Base-by-base conservation (phyloP, 2,329 filamentous ascomycete species). In the Monosporascus sp. region DNA sequence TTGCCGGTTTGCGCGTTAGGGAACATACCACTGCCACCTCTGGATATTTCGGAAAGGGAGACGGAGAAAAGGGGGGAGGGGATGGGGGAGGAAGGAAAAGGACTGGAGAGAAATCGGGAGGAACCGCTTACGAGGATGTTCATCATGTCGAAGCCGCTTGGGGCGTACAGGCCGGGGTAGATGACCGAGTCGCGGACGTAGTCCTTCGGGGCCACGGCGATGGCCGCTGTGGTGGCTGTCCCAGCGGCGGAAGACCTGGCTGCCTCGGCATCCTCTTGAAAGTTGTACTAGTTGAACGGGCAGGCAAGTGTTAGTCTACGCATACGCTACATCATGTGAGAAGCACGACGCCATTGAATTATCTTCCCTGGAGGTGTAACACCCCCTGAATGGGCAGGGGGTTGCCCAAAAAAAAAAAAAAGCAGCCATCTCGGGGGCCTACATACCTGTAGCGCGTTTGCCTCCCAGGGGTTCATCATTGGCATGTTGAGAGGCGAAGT, bases 71-170 rank as follows among this genome's bases (percentile, higher is more conserved):
- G 19, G 20, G n/a, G 41, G 5, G 11, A 19, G 11, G 43, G 14
- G 4, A 5, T 17, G 16, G 22, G 24, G 22, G 20, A 17, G 11
- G 3, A 3, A 27, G n/a, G 26, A 24, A 44, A 17, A 27, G n/a
- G 26, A 19, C 50, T 41, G 16, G 43, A 40, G 40, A 49, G 37
- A 37, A 40, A 27, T 24, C 2, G n/a, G 9, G 9, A 11, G 26
- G 7, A 9, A 17, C 38, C 16, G 65, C 78, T 55, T 64, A 84
- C 80, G 55, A 85, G 66, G 52, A 84, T 77, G 37, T 62, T 70
- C 74, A 85, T 75, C 44, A 84, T 73, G 60, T 85, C 78, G 49
- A 80, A 74, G 2, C 80, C 79, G 46, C 74, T 82, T 4, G 74
- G 72, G 5, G 78, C 73, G 58, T 85, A 85, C 1, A 84, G 66